Percentiles rank a stretch among this genome's conserved stretches.
phyloP scores from a whole-genome alignment of 257 asterid genomes.

The Forsythia suspensa region DNA sequence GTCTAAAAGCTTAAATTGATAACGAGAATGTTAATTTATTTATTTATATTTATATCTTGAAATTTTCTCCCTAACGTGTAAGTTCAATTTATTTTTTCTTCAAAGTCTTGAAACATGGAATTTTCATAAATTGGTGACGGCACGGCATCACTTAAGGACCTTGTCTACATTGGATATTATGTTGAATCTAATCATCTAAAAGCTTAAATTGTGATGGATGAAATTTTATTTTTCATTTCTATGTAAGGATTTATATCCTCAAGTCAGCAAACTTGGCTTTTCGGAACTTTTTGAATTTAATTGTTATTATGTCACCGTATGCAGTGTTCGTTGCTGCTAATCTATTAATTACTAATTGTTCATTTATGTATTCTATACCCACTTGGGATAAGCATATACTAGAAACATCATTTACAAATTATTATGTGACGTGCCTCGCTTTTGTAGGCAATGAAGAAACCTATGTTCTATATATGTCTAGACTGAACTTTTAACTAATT shows the following conservation, averaged over 20 bases:
- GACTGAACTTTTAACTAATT: background rate
- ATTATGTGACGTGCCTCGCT: background rate
- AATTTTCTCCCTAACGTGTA: background rate
- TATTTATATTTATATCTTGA: too few species aligned
- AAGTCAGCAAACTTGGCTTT: background rate
- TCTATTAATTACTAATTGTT: background rate
- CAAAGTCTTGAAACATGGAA: background rate
- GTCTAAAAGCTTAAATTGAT: background rate
- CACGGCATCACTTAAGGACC: background rate
- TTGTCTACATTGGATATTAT: background rate
- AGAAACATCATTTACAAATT: background rate
- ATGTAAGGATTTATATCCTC: background rate
- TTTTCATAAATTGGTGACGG: background rate
- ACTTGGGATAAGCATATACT: background rate
- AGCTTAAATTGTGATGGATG: background rate
- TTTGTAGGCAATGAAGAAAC: background rate
- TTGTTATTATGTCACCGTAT: background rate
- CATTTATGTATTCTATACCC: background rate
- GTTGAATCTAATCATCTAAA: background rate
- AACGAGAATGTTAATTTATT: too few species aligned
- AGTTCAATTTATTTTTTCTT: background rate
- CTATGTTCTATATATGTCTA: background rate
- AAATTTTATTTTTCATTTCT: too few species aligned
- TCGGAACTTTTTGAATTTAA: background rate
- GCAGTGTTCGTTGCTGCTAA: background rate